Base-by-base conservation (phyloP, 257 asterid species). In the Nicotiana otophora region DNA sequence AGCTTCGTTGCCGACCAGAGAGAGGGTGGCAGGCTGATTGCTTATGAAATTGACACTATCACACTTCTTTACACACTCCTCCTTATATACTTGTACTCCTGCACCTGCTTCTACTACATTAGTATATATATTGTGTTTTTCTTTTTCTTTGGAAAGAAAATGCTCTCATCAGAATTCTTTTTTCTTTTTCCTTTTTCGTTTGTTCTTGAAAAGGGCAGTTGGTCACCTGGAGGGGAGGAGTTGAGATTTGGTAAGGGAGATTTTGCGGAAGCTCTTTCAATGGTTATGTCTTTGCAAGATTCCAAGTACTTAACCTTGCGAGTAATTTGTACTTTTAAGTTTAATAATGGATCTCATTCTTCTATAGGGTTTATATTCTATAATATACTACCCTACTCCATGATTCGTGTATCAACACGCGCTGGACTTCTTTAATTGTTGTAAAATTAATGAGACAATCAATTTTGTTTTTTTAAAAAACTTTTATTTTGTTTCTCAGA, bases 1-100 rank as follows among this genome's bases (percentile, higher is more conserved):
- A 86, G 86, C 90, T 86, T 87, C 85, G 85, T 86, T 89, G 91
- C 91, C 91, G 91, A 90, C 93, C 93, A 83, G 88, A 91, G 88
- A 15, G 48, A 39, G 48, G 87, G 86, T 87, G 87, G 92, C 93
- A 87, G 88, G 85, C 86, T 57, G 79, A 87, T 89, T 82, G 53
- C 10, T 39, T 87, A 82, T 90, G 87, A 92, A 87, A 88, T 82
- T 86, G 90, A 86, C 81, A 23, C 84, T 82, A 51, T 51, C 80
- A 51, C 63, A 60, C 48, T 42, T 81, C 80, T 39, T 58, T n/a
- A 8, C 53, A 42, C 11, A 8, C 9, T 34, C 7, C 9, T 34
- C 7, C 53, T 58, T 82, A 76, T 39, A 39, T 39, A 39, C 48
- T 39, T 39, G 48, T 39, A 2, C 2, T 39, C 48, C 48, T 39